Base-by-base conservation (phyloP, 352 stramenopile genomes). In the Phytophthora fragariaefolia region DNA sequence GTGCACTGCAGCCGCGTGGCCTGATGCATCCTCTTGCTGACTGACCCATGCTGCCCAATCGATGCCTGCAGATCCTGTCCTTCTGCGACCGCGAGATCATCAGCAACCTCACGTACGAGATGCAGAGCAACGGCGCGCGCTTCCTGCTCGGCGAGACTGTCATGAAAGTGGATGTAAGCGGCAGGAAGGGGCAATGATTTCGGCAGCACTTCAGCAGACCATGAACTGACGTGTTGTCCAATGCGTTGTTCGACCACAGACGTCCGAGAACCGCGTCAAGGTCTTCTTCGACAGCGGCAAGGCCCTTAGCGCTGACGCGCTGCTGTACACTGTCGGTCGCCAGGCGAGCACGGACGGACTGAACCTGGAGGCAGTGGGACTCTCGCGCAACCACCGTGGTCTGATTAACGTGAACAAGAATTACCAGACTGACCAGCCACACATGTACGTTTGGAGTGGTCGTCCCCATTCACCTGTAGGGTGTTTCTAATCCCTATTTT, bases 41-140 rank as follows among this genome's bases (percentile, higher is more conserved):
- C 24, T 65, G 42, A 59, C 18, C n/a, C n/a, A n/a, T n/a, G n/a
- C n/a, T 56, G 34, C n/a, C 13, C 61, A 7, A 34, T 23, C 13
- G 23, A 18, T 53, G 0, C 20, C 18, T 53, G 32, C 66, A 92
- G 81, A 91, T 93, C 38, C 57, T 97, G 65, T 87, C 80, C 27
- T 97, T 97, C 61, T 92, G 82, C 42, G 90, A 97, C 73, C 57
- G 79, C 24, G 90, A 97, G 62, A 92, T 96, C 69, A 89, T 95
- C 51, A 89, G 86, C 46, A 90, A 86, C 57, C 85, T 97, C 54
- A 91, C 80, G 71, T 93, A 96, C 70, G 87, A 94, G 60, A 97
- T 97, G 90, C 84, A 91, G 20, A 91, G 80, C 69, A 96, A 95
- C 36, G 90, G 90, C 22, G 87, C 87, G 18, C 89, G 90, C 12